Percentiles rank a stretch among this genome's conserved stretches.
Conservation (phyloP, 331 rosid genomes). For the Ulmus americana region DNA sequence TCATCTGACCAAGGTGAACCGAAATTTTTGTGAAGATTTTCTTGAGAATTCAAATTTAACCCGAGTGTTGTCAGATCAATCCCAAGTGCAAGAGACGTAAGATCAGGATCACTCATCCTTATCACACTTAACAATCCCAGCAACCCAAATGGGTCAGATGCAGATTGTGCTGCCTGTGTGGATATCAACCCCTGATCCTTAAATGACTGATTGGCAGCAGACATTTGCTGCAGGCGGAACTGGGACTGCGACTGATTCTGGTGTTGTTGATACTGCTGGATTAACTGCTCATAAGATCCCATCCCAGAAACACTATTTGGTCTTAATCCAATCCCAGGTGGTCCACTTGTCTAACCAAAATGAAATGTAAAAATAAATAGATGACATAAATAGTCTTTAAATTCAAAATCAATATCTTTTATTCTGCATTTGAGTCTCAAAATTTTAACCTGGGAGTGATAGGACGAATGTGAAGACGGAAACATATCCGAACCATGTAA, state of each 20-base stretch:
- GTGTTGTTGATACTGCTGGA: slow-evolving; percentile 88
- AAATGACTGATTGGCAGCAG: slow-evolving; percentile 69
- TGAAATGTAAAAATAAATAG: slow-evolving; percentile 3
- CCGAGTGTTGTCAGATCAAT: slow-evolving; percentile 92
- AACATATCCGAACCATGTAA: slow-evolving; percentile 79
- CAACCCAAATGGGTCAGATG: slow-evolving; percentile 81
- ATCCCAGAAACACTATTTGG: slow-evolving; percentile 76
- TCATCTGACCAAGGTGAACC: slow-evolving; percentile 99
- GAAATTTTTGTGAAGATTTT: slow-evolving; percentile 86
- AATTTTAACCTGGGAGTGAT: slow-evolving; percentile 73
- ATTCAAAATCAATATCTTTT: too few species aligned
- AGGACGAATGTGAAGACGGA: slow-evolving; percentile 83
- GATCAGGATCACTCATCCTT: slow-evolving; percentile 87
- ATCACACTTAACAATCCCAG: slow-evolving; percentile 91
- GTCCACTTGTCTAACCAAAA: slow-evolving; percentile 63
- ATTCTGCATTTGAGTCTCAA: background rate
- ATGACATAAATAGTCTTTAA: background rate
- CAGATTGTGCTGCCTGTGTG: slow-evolving; percentile 59
- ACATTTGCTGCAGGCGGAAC: slow-evolving; percentile 83
- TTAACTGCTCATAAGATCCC: slow-evolving; percentile 86
- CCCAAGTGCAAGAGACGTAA: slow-evolving; percentile 95
- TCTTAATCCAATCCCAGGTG: slow-evolving; percentile 96
- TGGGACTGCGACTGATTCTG: slow-evolving; percentile 77
- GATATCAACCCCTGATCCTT: slow-evolving; percentile 79
- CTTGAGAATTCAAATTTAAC: slow-evolving; percentile 82